Percentiles rank a stretch among this genome's conserved stretches.
phyloP scores from a whole-genome alignment of 768 basidiomycete genomes.

The Hygrocybe coccinea region DNA sequence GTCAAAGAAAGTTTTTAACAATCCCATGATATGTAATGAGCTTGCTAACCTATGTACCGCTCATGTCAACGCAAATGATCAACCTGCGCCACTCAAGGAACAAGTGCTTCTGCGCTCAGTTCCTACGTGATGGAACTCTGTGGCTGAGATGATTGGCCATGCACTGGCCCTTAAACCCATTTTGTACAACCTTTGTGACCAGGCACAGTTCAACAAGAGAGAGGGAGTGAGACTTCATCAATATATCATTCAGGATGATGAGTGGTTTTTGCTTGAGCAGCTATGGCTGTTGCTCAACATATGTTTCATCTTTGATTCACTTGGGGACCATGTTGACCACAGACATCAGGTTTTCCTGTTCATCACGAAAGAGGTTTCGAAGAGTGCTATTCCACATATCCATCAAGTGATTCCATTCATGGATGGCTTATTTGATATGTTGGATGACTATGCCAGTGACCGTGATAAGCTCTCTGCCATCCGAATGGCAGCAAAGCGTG shows the following conservation, averaged over 20 bases:
- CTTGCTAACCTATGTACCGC: background rate
- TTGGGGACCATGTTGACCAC: background rate
- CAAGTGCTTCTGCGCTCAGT: constrained; percentile 30
- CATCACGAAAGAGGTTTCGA: background rate
- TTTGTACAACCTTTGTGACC: background rate
- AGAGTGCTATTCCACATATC: constrained; percentile 14
- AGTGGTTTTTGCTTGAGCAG: constrained; percentile 4
- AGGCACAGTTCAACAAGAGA: constrained; percentile 1
- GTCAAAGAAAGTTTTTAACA: constrained; percentile 4
- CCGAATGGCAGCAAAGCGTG: constrained; percentile 9
- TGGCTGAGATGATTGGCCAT: constrained; percentile 29
- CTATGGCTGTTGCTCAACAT: constrained; percentile 2
- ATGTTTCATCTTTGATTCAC: constrained; percentile 1
- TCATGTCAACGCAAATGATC: no score
- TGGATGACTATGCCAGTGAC: constrained; percentile 6
- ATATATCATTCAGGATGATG: background rate
- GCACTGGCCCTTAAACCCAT: constrained; percentile 6
- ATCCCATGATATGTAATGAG: background rate
- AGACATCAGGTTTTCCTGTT: constrained; percentile 2
- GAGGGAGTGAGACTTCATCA: background rate
- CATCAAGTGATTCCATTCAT: constrained; percentile 30
- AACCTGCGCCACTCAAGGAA: background rate
- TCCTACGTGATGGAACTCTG: constrained; percentile 33
- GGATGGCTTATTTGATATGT: constrained; percentile 24
- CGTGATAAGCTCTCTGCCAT: constrained; percentile 9